These are phyloP conservation scores for Marsdenia floribunda DNA, from an alignment of 257 asterid species.

Conservation along the genomic window DNA sequence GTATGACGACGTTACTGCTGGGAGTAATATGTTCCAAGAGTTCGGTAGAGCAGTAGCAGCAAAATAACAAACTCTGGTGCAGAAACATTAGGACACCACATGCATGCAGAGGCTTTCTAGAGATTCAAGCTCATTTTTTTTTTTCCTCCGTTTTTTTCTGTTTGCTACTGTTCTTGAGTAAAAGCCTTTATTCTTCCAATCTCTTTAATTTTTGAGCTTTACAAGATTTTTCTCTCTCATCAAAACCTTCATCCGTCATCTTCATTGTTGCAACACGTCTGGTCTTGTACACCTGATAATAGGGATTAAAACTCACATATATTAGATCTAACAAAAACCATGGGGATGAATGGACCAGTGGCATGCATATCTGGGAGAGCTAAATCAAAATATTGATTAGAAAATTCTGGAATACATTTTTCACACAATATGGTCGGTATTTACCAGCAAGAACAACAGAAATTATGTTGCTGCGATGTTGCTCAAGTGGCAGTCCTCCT, in stretches of 20 bases:
- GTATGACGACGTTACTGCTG: too few species aligned
- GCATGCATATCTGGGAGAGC: background rate
- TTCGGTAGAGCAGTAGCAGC: background rate
- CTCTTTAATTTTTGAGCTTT: constrained; percentile 64
- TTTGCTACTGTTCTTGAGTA: constrained; percentile 25
- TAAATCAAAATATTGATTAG: background rate
- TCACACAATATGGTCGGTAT: background rate
- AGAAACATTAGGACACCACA: background rate
- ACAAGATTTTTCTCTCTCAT: constrained; percentile 62
- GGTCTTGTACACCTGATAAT: constrained; percentile 77
- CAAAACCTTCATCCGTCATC: constrained; percentile 89
- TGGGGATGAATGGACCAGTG: background rate
- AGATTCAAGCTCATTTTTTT: background rate
- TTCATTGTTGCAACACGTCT: constrained; percentile 77
- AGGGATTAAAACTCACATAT: background rate
- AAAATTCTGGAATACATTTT: background rate
- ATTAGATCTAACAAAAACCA: background rate
- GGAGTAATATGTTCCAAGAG: background rate
- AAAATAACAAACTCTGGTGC: background rate
- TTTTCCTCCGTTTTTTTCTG: constrained; percentile 18
- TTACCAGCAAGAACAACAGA: background rate
- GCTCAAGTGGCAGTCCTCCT: constrained; percentile 80
- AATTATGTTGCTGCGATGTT: background rate
- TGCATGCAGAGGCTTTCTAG: background rate
- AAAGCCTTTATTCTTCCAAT: constrained; percentile 34